A percentile compares a stretch with the other conserved stretches of the same genome.
Evolutionary conservation across 768 basidiomycete genomes (phyloP).

Genomic region (Erythrobasidium yunnanense): DNA sequence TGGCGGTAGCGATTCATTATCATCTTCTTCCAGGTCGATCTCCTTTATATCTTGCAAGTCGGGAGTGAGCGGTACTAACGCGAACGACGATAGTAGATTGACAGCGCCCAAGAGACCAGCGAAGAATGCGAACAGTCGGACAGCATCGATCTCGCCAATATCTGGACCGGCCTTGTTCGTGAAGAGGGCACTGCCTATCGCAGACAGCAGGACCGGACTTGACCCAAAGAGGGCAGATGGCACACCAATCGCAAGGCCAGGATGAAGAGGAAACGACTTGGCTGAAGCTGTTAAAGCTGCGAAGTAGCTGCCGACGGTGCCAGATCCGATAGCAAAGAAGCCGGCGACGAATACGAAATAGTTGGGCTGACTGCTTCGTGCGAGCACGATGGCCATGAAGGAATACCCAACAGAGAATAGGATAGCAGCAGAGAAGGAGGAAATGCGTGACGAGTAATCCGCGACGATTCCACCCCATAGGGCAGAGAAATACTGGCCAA

Average conservation of each 20-base stretch:
- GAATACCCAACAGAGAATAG: slow-evolving; percentile 41
- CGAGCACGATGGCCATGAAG: neutral
- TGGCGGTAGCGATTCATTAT: neutral
- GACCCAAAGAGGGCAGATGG: slow-evolving; percentile 35
- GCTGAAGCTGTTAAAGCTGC: slow-evolving; percentile 26
- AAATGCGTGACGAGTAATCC: slow-evolving; percentile 71
- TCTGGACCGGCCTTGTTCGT: neutral
- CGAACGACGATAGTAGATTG: slow-evolving; percentile 29
- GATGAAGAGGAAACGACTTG: slow-evolving; percentile 30
- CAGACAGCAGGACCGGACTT: slow-evolving; percentile 34
- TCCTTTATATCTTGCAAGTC: slow-evolving; percentile 25
- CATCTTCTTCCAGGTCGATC: neutral
- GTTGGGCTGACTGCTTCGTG: neutral
- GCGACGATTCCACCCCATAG: slow-evolving; percentile 50
- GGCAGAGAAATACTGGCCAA: slow-evolving; percentile 3
- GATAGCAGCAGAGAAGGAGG: slow-evolving; percentile 54
- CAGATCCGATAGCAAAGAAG: slow-evolving; percentile 30
- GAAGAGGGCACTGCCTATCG: slow-evolving; percentile 25
- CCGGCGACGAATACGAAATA: neutral
- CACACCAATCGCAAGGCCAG: slow-evolving; percentile 34
- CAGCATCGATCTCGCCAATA: slow-evolving; percentile 30
- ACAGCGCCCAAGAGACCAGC: slow-evolving; percentile 25
- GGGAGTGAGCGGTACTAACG: slow-evolving; percentile 21
- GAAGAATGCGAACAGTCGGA: slow-evolving; percentile 32
- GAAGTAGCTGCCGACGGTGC: slow-evolving; percentile 32